A percentile compares a stretch with the other conserved stretches of the same genome.
phyloP scores from a whole-genome alignment of 768 basidiomycete species.

The Mycena rebaudengoi region DNA sequence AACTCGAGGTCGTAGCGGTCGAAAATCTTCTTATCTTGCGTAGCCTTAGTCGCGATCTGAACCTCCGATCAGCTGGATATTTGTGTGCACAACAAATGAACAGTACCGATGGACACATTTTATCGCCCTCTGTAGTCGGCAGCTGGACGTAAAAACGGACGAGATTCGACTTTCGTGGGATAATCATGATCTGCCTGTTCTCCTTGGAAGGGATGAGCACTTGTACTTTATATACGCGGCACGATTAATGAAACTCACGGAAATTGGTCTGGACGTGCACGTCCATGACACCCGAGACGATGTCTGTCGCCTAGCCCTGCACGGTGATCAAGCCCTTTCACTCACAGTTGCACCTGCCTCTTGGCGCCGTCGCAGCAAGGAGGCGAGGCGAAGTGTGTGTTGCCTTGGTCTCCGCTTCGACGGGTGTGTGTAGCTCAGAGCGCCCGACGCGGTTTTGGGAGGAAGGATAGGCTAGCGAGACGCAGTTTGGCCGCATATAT shows the following conservation, averaged over 20 bases:
- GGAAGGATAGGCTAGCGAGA: too few species aligned
- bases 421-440: constrained; percentile 22
- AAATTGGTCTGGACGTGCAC: constrained; percentile 55
- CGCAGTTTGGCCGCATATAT: too few species aligned
- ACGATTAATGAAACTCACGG: constrained; percentile 46
- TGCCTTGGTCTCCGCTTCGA: constrained; percentile 21
- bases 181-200: constrained; percentile 55
- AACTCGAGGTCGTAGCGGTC: constrained; percentile 34
- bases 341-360: constrained; percentile 48
- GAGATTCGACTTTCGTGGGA: constrained; percentile 58
- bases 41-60: constrained; percentile 25
- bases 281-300: constrained; percentile 62
- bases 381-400: constrained; percentile 22
- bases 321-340: constrained; percentile 52
- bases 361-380: constrained; percentile 45
- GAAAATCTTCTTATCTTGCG: constrained; percentile 31
- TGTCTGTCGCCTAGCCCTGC: constrained; percentile 58
- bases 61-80: not conserved
- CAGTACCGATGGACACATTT: constrained; percentile 23
- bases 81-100: not conserved
- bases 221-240: constrained; percentile 58
- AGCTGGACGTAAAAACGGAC: constrained; percentile 64
- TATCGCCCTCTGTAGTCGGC: constrained; percentile 17
- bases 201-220: constrained; percentile 55
- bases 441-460: constrained; percentile 20